Percentiles rank a stretch among this genome's conserved stretches.
Conservation (phyloP, 192 early-diverging fungal genomes). For the Obelidium mucronatum region DNA sequence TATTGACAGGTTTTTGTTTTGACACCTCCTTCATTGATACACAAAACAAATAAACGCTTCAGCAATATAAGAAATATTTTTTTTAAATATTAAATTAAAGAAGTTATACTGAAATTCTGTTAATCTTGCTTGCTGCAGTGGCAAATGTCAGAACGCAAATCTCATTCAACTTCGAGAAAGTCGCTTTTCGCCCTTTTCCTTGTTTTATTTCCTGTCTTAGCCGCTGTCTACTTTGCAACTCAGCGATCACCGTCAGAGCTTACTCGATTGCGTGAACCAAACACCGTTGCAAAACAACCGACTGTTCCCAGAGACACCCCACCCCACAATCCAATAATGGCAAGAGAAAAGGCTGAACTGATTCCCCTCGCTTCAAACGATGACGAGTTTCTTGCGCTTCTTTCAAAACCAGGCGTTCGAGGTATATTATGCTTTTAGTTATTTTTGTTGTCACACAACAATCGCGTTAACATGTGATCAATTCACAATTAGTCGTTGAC, state of each 20-base stretch:
- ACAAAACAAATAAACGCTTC: too few relatives aligned
- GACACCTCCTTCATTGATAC: too few relatives aligned
- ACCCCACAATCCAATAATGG: background rate
- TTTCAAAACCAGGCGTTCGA: slow-evolving; percentile 45
- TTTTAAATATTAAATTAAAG: too few relatives aligned
- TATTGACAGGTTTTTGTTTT: too few relatives aligned
- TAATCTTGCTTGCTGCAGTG: too few relatives aligned
- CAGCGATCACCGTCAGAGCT: background rate
- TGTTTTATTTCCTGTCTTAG: background rate
- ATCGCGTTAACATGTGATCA: too few relatives aligned
- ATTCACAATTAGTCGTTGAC: slow-evolving; percentile 58
- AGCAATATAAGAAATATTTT: too few relatives aligned
- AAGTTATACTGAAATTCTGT: too few relatives aligned
- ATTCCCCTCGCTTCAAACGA: slow-evolving; percentile 35
- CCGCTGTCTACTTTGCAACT: background rate
- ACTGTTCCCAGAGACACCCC: background rate
- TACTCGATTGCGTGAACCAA: background rate
- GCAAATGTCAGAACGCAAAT: background rate
- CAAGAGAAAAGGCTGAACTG: background rate
- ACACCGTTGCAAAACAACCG: background rate
- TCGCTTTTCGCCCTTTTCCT: background rate
- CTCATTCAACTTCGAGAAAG: background rate
- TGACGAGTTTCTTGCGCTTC: slow-evolving; percentile 51
- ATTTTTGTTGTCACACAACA: too few relatives aligned
- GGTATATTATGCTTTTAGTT: slow-evolving; percentile 16